These are phyloP conservation scores for Naganishia vaughanmartiniae DNA, from an alignment of 768 basidiomycete species.

Conservation along the genomic window DNA sequence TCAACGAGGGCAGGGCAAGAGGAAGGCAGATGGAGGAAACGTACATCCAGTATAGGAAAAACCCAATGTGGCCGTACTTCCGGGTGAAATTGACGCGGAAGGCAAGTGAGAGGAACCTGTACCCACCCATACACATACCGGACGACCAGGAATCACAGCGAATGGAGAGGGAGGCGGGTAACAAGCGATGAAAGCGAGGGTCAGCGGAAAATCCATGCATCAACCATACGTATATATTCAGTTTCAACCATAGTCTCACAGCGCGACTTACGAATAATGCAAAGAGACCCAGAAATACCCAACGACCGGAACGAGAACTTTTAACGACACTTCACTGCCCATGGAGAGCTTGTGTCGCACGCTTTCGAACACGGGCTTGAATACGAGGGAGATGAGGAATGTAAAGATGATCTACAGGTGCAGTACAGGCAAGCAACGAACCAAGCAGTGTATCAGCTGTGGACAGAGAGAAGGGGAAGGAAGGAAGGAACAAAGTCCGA, in stretches of 20 bases:
- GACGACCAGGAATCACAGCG: no score
- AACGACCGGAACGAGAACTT: conserved; percentile 38
- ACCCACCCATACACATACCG: neutral
- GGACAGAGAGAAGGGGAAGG: neutral
- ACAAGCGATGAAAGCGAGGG: neutral
- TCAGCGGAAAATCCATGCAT: neutral
- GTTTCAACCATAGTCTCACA: no score
- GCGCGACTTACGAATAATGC: conserved; percentile 39
- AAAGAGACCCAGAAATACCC: conserved; percentile 47
- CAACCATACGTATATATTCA: no score
- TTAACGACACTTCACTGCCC: conserved; percentile 39
- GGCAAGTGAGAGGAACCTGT: conserved; percentile 46
- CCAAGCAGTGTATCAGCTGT: no score
- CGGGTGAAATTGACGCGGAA: conserved; percentile 45
- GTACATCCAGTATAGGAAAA: conserved; percentile 49
- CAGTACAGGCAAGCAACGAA: neutral
- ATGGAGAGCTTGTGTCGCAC: conserved; percentile 40
- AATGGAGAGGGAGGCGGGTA: neutral
- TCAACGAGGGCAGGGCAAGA: neutral
- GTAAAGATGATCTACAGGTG: conserved; percentile 40
- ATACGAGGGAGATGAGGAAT: conserved; percentile 44
- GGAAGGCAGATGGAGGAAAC: neutral
- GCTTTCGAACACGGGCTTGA: conserved; percentile 16
- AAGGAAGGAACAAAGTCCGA: no score
- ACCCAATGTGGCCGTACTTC: conserved; percentile 45